Evolutionary conservation across 73 alveolate species (phyloP).

Genomic region (Tetrahymena elliotti): DNA sequence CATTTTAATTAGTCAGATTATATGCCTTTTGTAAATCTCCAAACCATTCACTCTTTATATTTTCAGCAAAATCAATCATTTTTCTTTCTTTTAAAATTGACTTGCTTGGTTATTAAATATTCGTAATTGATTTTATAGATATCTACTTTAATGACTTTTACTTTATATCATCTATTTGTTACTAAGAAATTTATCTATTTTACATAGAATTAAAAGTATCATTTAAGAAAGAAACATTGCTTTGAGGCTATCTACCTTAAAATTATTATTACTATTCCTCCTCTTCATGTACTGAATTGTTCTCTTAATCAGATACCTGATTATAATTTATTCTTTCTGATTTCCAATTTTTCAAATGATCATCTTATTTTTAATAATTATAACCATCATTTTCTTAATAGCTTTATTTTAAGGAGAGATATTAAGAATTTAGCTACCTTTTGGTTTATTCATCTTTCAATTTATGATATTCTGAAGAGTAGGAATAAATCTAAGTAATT

Average conservation of each 20-base stretch:
- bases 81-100: background rate
- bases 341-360: background rate
- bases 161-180: background rate
- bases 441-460: background rate
- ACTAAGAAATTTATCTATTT: background rate
- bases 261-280: background rate
- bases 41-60: background rate
- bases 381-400: background rate
- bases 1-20: background rate
- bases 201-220: background rate
- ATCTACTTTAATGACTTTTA: background rate
- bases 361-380: background rate
- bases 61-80: background rate
- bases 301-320: background rate
- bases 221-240: background rate
- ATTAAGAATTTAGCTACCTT: background rate
- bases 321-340: background rate
- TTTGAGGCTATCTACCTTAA: background rate
- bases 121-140: background rate
- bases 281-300: background rate
- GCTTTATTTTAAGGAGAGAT: background rate
- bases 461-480: background rate
- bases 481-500: background rate
- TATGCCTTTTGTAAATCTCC: background rate
- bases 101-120: background rate